Conservation (phyloP, 306 rosid species). For the Trifolium fragiferum region DNA sequence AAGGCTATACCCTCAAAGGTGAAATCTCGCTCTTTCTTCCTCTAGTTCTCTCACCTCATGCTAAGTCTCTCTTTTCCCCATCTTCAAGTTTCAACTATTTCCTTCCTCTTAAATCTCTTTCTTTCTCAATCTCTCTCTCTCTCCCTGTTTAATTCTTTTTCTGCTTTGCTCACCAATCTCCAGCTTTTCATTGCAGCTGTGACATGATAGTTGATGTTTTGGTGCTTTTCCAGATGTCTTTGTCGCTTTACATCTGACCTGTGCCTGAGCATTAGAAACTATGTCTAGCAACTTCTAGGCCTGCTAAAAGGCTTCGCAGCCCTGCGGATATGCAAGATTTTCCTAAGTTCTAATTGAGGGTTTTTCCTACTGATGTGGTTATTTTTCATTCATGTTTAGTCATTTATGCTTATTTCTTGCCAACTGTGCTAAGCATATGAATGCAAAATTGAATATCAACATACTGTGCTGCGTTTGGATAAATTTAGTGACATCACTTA, state of each 20-base stretch:
- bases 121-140: not conserved
- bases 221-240: not conserved
- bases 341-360: not conserved
- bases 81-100: not conserved
- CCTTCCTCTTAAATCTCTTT: not conserved
- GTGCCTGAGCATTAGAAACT: not conserved
- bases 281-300: slow-evolving; percentile 21
- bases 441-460: slow-evolving; percentile 5
- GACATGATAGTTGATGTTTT: not conserved
- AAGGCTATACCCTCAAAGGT: not conserved
- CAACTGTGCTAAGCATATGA: slow-evolving; percentile 6
- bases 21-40: not conserved
- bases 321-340: slow-evolving; percentile 1
- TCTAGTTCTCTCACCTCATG: not conserved
- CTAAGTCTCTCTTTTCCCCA: not conserved
- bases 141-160: not conserved
- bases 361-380: not conserved
- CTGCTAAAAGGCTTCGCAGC: slow-evolving; percentile 12
- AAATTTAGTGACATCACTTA: not conserved
- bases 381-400: slow-evolving; percentile 6
- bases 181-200: not conserved
- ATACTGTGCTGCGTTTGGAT: not conserved
- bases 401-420: slow-evolving; percentile 8
- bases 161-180: not conserved
- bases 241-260: not conserved